Base-by-base conservation (phyloP, 148 eudicot species). In the Linanthus parryae region DNA sequence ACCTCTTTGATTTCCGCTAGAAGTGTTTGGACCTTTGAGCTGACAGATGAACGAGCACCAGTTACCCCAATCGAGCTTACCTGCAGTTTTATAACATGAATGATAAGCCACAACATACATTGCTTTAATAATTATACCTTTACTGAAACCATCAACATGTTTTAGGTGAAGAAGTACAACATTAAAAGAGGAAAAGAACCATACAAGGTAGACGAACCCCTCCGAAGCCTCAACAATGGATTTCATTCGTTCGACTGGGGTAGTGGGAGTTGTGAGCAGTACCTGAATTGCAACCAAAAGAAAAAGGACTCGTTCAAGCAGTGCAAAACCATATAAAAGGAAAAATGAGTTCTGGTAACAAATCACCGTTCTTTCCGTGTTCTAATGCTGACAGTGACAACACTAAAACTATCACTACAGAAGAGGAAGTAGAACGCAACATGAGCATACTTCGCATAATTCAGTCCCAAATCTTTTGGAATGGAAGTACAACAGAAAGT, bases 201-300 rank as follows among this genome's bases (percentile, higher is more conserved):
- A 76, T 77, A 91, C 97, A 59, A 91, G 97, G 58, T 91, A 91
- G 5, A 91, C 70, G 66, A 83, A 91, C 58, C 97, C 97, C 61
- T 91, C 89, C 29, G 95, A 70, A 57, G 79, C 89, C 69, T 91
- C 87, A 54, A 77, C 94, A 68, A 91, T 91, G 42, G 77, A 78
- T 78, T 74, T 70, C 97, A 91, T 91, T 29, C 97, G 75, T 25
- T 70, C 81, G 15, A 46, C 62, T 20, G 97, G 97, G 38, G 97
- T 91, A 21, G 97, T 86, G 44, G 97, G 97, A 38, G 97, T 91
- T 2, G 97, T 91, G 40, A 91, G 77, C 52, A 82, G 72, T 55
- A 88, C 96, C 96, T 88, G 43, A 38, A 70, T 37, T 58, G 53
- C 50, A 27, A 44, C 47, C 25, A 65, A 48, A 41, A 59, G 4